phyloP scores from a whole-genome alignment of 768 basidiomycete species.

The Boletus rubropictus region DNA sequence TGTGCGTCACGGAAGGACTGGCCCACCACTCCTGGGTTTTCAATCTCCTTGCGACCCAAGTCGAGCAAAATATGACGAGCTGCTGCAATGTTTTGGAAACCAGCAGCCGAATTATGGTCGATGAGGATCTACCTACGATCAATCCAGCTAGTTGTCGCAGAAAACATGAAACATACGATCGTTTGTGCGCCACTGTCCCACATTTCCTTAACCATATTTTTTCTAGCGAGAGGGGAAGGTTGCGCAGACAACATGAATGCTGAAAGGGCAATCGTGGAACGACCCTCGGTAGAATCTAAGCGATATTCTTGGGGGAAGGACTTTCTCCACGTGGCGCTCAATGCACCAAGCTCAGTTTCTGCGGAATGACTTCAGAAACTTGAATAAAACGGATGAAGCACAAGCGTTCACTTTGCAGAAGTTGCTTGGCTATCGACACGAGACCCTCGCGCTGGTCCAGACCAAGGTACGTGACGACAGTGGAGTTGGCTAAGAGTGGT shows the following conservation, averaged over 20 bases:
- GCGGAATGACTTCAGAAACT: slow-evolving; percentile 8
- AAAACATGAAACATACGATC: slow-evolving; percentile 43
- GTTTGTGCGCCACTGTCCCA: slow-evolving; percentile 88
- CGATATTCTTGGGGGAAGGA: slow-evolving; percentile 46
- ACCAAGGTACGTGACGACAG: slow-evolving; percentile 58
- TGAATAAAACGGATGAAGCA: background rate
- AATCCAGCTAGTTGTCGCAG: slow-evolving; percentile 2
- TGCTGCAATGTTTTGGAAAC: slow-evolving; percentile 74
- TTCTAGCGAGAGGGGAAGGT: slow-evolving; percentile 53
- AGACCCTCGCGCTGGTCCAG: slow-evolving; percentile 77
- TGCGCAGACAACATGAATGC: slow-evolving; percentile 83
- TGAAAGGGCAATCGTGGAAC: slow-evolving; percentile 64
- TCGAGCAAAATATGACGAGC: slow-evolving; percentile 70
- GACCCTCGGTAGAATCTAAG: slow-evolving; percentile 38
- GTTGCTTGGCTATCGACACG: slow-evolving; percentile 56
- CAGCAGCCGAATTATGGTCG: slow-evolving; percentile 71
- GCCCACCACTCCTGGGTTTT: slow-evolving; percentile 37
- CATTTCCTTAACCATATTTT: slow-evolving; percentile 70
- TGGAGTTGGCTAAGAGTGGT: slow-evolving; percentile 42
- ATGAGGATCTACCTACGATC: slow-evolving; percentile 60
- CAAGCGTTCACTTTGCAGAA: slow-evolving; percentile 46
- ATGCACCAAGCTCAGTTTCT: slow-evolving; percentile 45
- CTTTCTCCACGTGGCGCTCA: slow-evolving; percentile 52
- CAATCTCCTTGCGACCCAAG: slow-evolving; percentile 54
- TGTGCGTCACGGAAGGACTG: slow-evolving; percentile 53